Evolutionary conservation across 2,329 filamentous ascomycete species (phyloP).

Genomic region (Hymenoscyphus scutula): DNA sequence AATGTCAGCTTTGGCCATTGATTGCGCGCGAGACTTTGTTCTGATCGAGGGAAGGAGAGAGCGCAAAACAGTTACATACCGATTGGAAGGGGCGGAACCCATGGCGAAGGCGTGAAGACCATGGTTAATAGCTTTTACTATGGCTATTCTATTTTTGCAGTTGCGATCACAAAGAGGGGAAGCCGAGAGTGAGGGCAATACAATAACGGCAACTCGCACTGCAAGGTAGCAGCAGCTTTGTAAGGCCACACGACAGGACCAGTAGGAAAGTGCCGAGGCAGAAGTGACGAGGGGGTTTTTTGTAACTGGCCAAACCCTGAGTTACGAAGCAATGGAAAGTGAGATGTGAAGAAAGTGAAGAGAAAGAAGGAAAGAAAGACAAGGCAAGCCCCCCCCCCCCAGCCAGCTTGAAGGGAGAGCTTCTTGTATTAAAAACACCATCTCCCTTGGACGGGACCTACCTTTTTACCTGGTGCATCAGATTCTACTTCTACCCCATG

Average conservation of each 20-base stretch:
- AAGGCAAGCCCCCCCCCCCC: neutral
- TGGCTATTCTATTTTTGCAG: neutral
- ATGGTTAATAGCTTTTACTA: slow-evolving; percentile 29
- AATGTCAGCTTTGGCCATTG: neutral
- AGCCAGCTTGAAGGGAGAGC: neutral
- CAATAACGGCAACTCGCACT: neutral
- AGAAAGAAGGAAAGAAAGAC: no score
- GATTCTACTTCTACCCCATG: neutral
- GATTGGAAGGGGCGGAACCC: slow-evolving; percentile 58
- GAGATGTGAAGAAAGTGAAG: neutral
- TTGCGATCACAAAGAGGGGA: neutral
- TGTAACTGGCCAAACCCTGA: neutral
- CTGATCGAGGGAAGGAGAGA: neutral
- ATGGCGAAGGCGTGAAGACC: slow-evolving; percentile 58
- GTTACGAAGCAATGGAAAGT: neutral
- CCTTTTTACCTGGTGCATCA: neutral
- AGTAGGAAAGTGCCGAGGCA: neutral
- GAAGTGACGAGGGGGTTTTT: neutral
- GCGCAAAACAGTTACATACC: slow-evolving; percentile 40
- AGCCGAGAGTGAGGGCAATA: neutral
- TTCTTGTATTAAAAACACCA: neutral
- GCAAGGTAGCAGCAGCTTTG: neutral
- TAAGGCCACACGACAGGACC: neutral
- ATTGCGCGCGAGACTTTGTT: neutral
- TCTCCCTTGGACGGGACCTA: neutral